Evolutionary conservation across 768 basidiomycete species (phyloP).

Genomic region (Pleurotus eryngii): DNA sequence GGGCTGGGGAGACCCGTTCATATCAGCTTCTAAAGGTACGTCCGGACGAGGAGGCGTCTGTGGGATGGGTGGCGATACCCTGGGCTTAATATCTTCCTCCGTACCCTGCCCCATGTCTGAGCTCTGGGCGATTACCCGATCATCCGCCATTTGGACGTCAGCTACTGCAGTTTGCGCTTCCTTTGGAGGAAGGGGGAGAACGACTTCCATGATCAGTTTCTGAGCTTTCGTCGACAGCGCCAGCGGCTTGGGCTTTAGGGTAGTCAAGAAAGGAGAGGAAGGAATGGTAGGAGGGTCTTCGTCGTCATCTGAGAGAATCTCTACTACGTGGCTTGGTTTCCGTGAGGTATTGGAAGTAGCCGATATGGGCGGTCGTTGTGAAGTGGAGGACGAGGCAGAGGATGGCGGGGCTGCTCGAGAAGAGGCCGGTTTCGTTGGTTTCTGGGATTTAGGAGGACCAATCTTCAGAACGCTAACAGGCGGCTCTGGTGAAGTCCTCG

Average conservation of each 20-base stretch:
- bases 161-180: not conserved
- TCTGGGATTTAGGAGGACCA: not conserved
- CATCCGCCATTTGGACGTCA: constrained; percentile 17
- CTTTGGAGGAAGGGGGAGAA: not conserved
- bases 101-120: constrained; percentile 10
- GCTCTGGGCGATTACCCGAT: constrained; percentile 24
- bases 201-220: constrained; percentile 8
- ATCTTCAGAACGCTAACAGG: not conserved
- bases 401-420: not conserved
- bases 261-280: not conserved
- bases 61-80: not conserved
- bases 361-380: not conserved
- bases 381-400: not conserved
- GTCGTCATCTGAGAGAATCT: constrained; percentile 41
- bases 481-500: too few relatives aligned
- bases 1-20: not conserved
- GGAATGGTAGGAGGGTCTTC: constrained; percentile 9
- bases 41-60: constrained; percentile 10
- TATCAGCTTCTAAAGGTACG: not conserved
- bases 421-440: too few relatives aligned
- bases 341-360: not conserved
- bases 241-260: not conserved
- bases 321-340: constrained; percentile 27
- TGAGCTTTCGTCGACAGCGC: not conserved
- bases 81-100: too few relatives aligned